Base-by-base conservation (phyloP, 192 early-diverging fungal species). In the Funneliformis geosporum region DNA sequence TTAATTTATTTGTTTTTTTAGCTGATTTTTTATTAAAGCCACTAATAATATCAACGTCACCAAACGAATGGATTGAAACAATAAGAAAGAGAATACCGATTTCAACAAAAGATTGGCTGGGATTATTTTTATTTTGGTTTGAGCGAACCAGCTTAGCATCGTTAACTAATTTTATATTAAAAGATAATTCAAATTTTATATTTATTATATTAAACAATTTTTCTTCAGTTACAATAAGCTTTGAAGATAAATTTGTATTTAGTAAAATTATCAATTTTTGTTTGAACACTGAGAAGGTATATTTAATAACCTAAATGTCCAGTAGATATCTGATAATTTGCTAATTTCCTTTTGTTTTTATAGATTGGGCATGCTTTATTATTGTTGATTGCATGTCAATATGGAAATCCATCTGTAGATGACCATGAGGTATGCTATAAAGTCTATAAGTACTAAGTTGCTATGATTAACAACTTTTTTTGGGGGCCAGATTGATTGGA, bases 41-140 rank as follows among this genome's bases (percentile, higher is more conserved):
- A 28, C 25, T 64, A 64, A 64, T 64, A 27, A 27, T 64, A 64
- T 64, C 62, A 64, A 64, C 27, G 25, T 27, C 62, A 64, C 62
- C 62, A 7, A 28, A 64, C 5, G 62, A 64, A 64, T 64, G 62
- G 62, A 64, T 64, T 28, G 62, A 64, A 28, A 28, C 62, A 27
- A 64, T 64, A 27, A 64, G 62, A 64, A 64, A 64, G 14, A 23
- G 62, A 27, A 64, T 64, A 27, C 62, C 62, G 11, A 64, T 28
- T 11, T 28, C 62, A 64, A 64, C n/a, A 27, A 64, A 28, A 28
- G 12, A 27, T 64, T 64, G 62, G 62, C 27, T 64, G 6, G 27
- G 25, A 27, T 64, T 64, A 64, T 64, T 64, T 64, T 64, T 64
- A 64, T 64, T 21, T 64, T 64, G 62, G 62, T 64, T 64, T 64